Conservation (phyloP, 2,329 filamentous ascomycete genomes). For the Truncatella angustata region DNA sequence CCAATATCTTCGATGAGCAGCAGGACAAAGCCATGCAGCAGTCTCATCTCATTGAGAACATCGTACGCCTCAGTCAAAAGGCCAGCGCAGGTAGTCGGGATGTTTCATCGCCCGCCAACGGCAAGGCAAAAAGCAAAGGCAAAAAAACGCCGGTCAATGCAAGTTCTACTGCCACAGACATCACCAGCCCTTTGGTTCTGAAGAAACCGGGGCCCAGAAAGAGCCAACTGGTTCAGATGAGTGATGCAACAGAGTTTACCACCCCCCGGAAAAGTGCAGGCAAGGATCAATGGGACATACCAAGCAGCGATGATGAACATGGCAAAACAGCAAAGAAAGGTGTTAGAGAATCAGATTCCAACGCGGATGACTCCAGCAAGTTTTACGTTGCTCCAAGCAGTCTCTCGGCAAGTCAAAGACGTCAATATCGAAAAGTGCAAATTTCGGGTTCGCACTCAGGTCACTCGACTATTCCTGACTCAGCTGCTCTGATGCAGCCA, state of each 20-base stretch:
- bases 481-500: constrained; percentile 4
- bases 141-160: constrained; percentile 9
- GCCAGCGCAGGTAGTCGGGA: constrained; percentile 28
- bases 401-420: constrained; percentile 31
- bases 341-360: constrained; percentile 16
- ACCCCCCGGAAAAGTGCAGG: constrained; percentile 23
- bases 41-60: constrained; percentile 29
- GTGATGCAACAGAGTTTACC: constrained; percentile 21
- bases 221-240: constrained; percentile 14
- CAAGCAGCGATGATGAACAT: constrained; percentile 25
- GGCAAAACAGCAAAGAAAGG: constrained; percentile 9
- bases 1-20: constrained; percentile 23
- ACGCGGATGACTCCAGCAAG: constrained; percentile 16
- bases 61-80: constrained; percentile 30
- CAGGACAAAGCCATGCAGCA: constrained; percentile 24
- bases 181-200: constrained; percentile 23
- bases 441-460: constrained; percentile 17
- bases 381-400: constrained; percentile 31
- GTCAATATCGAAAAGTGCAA: constrained; percentile 28
- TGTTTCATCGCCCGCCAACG: constrained; percentile 23
- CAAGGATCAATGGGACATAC: constrained; percentile 30
- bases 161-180: constrained; percentile 25
- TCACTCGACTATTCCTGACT: neutral
- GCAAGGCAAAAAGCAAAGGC: constrained; percentile 18
- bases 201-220: constrained; percentile 14